Evolutionary conservation across 2,329 filamentous ascomycete species (phyloP).

Genomic region (Tothia fuscella): DNA sequence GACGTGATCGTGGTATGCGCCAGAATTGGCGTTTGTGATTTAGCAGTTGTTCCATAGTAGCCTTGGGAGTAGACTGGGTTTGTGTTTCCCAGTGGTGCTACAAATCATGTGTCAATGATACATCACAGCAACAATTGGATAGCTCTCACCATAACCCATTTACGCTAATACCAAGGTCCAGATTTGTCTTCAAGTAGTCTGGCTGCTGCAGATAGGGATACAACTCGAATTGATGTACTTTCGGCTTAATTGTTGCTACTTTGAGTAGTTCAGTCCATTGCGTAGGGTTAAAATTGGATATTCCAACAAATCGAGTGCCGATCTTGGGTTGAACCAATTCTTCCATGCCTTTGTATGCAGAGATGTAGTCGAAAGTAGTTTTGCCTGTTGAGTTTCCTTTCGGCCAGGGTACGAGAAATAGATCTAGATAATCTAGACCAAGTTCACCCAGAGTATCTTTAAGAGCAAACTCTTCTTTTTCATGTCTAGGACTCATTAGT

Average conservation of each 20-base stretch:
- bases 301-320: slow-evolving; percentile 4
- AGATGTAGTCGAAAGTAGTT: slow-evolving; percentile 1
- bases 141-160: no score
- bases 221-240: slow-evolving; percentile 36
- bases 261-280: slow-evolving; percentile 1
- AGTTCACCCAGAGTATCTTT: slow-evolving; percentile 26
- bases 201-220: slow-evolving; percentile 43
- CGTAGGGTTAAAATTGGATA: slow-evolving; percentile 9
- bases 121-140: no score
- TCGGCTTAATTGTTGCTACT: slow-evolving; percentile 7
- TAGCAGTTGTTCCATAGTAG: slow-evolving; percentile 21
- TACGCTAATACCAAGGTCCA: no score
- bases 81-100: slow-evolving; percentile 8
- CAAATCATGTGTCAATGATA: no score
- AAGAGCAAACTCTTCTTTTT: slow-evolving; percentile 11
- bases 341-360: slow-evolving; percentile 9
- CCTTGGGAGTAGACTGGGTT: slow-evolving; percentile 33
- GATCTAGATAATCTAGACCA: slow-evolving; percentile 27
- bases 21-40: slow-evolving; percentile 32
- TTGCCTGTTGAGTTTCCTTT: background rate
- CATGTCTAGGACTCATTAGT: no score
- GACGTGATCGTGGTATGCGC: slow-evolving; percentile 37
- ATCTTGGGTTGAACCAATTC: background rate
- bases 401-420: slow-evolving; percentile 31
- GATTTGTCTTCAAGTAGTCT: slow-evolving; percentile 60